Conservation (phyloP, 495 filamentous ascomycete genomes). For the Evansstolkia leycettana region DNA sequence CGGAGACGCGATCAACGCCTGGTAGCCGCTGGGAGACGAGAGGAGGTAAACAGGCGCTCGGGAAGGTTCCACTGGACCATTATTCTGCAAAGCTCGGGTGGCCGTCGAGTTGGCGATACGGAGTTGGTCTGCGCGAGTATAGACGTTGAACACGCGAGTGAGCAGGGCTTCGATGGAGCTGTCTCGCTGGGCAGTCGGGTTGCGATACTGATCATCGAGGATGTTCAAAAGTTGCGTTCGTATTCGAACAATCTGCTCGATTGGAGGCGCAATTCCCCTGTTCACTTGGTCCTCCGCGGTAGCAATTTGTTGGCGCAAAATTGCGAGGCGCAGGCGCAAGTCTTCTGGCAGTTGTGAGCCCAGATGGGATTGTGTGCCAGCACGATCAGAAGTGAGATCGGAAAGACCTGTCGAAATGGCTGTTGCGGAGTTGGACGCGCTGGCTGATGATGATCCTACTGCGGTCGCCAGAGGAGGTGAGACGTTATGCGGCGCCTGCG, state of each 20-base stretch:
- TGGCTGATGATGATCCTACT: conserved; percentile 5
- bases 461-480: conserved; percentile 3
- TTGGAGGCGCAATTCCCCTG: conserved; percentile 17
- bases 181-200: conserved; percentile 9
- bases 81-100: conserved; percentile 3
- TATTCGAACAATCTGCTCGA: conserved; percentile 19
- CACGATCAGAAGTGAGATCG: too few species aligned
- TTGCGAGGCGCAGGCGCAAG: conserved; percentile 9
- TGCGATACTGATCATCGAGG: conserved; percentile 17
- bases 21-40: conserved; percentile 46
- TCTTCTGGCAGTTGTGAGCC: conserved; percentile 6
- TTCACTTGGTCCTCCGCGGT: conserved; percentile 29
- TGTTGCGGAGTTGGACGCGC: conserved; percentile 3
- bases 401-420: background rate
- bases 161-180: conserved; percentile 16
- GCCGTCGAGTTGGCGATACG: conserved; percentile 9
- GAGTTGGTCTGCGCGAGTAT: conserved; percentile 17
- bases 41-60: conserved; percentile 42
- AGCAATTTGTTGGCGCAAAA: conserved; percentile 21
- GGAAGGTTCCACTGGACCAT: background rate
- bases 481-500: conserved; percentile 11
- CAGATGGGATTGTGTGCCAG: background rate
- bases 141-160: conserved; percentile 15
- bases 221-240: conserved; percentile 20
- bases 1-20: conserved; percentile 41